Conservation (phyloP, 2,329 filamentous ascomycete genomes). For the Trichoderma lentiforme region DNA sequence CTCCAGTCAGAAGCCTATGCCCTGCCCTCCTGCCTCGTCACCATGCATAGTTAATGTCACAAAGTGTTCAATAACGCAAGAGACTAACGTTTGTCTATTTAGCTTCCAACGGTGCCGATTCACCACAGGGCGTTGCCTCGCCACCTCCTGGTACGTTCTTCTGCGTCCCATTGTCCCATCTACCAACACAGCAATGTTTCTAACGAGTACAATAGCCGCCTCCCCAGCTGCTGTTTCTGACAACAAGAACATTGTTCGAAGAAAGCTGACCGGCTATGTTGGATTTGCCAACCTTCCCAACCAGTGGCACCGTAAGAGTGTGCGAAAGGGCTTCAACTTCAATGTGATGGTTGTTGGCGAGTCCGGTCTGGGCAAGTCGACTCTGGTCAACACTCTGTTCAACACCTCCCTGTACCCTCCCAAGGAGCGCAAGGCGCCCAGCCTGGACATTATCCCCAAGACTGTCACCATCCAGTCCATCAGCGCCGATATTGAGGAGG, state of each 20-base stretch:
- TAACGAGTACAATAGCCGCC: conserved; percentile 33
- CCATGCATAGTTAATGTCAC: neutral
- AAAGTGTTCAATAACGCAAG: neutral
- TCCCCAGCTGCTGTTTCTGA: conserved; percentile 54
- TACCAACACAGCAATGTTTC: conserved; percentile 31
- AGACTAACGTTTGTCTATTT: conserved; percentile 36
- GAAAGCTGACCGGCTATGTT: conserved; percentile 97
- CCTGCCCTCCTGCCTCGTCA: neutral
- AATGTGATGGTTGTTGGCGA: conserved; percentile 99
- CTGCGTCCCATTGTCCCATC: conserved; percentile 25
- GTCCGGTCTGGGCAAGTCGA: conserved; percentile 98
- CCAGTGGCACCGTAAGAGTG: conserved; percentile 99
- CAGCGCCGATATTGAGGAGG: conserved; percentile 96
- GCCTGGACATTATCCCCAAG: conserved; percentile 97
- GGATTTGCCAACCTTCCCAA: conserved; percentile 98
- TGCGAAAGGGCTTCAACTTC: conserved; percentile 99
- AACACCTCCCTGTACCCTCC: conserved; percentile 99
- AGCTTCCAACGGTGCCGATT: conserved; percentile 48
- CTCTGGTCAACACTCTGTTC: conserved; percentile 98
- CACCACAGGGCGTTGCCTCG: conserved; percentile 43
- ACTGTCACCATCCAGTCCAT: conserved; percentile 93
- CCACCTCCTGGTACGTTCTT: conserved; percentile 39
- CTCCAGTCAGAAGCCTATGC: conserved; percentile 36
- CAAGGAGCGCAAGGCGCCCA: conserved; percentile 96
- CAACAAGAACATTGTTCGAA: conserved; percentile 92